These are phyloP conservation scores for Nemania sp. DNA, from an alignment of 2,329 filamentous ascomycete species.

Conservation along the genomic window DNA sequence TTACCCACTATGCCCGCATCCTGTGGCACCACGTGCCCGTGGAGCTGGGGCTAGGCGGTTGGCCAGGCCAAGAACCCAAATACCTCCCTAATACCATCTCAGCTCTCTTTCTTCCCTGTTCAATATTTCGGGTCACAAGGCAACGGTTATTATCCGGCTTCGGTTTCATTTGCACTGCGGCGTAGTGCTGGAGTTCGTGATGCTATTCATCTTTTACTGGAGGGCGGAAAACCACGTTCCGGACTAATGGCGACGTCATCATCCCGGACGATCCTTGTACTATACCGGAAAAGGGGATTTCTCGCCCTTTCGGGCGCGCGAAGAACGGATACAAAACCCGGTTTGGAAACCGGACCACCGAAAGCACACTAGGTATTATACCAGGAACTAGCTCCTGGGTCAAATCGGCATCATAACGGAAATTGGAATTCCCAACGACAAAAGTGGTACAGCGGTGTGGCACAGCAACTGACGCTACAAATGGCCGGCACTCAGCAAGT, in stretches of 20 bases:
- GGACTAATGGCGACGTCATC: background rate
- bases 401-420: background rate
- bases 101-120: background rate
- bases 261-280: conserved; percentile 6
- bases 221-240: background rate
- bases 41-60: conserved; percentile 10
- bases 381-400: background rate
- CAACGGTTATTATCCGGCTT: background rate
- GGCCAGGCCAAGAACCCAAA: conserved; percentile 9
- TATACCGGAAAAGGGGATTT: background rate
- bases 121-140: conserved; percentile 7
- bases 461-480: conserved; percentile 13
- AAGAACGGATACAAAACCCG: conserved; percentile 9
- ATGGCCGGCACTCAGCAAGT: background rate
- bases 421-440: conserved; percentile 23
- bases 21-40: conserved; percentile 23
- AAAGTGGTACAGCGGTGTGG: conserved; percentile 6
- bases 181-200: conserved; percentile 2
- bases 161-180: conserved; percentile 2
- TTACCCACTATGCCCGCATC: conserved; percentile 17
- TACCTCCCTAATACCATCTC: conserved; percentile 11
- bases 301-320: background rate
- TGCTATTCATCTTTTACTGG: background rate
- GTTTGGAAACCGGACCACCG: conserved; percentile 13
- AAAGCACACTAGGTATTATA: conserved; percentile 1